phyloP scores from a whole-genome alignment of 1,139 yeast species.

The Scheffersomyces segobiensis region DNA sequence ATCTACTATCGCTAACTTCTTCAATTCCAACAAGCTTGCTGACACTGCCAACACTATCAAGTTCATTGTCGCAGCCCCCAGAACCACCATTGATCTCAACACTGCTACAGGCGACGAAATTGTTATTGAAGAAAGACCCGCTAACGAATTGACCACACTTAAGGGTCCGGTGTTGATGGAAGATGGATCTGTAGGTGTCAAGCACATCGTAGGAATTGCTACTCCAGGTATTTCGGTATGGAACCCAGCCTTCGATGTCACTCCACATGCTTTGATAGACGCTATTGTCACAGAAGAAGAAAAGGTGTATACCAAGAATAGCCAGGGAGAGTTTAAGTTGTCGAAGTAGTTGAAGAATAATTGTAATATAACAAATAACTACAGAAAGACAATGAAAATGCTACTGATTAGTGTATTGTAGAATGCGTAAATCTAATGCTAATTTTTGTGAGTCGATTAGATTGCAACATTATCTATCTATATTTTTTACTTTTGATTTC shows the following conservation, averaged over 20 bases:
- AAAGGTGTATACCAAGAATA: constrained; percentile 50
- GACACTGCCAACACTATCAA: constrained; percentile 55
- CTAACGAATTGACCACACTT: constrained; percentile 72
- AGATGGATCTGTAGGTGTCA: constrained; percentile 43
- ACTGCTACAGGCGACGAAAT: constrained; percentile 72
- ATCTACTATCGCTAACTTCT: constrained; percentile 59
- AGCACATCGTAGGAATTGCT: constrained; percentile 68
- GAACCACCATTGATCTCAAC: constrained; percentile 76
- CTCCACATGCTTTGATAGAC: constrained; percentile 80
- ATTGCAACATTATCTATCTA: not conserved
- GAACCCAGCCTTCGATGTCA: constrained; percentile 97
- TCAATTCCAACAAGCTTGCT: constrained; percentile 34
- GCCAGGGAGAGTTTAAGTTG: constrained; percentile 47
- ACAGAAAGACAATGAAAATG: not conserved
- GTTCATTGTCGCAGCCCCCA: constrained; percentile 94
- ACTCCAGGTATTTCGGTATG: constrained; percentile 85
- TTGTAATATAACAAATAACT: not conserved
- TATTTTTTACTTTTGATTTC: not conserved
- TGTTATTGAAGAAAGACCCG: constrained; percentile 84
- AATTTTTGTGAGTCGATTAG: too few species aligned
- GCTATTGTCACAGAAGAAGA: constrained; percentile 81
- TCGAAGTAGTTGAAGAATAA: constrained; percentile 1
- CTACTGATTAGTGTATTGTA: not conserved
- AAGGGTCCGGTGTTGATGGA: constrained; percentile 56
- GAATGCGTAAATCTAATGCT: not conserved